Evolutionary conservation across 495 filamentous ascomycete genomes (phyloP).

Genomic region (Xylaria cubensis): DNA sequence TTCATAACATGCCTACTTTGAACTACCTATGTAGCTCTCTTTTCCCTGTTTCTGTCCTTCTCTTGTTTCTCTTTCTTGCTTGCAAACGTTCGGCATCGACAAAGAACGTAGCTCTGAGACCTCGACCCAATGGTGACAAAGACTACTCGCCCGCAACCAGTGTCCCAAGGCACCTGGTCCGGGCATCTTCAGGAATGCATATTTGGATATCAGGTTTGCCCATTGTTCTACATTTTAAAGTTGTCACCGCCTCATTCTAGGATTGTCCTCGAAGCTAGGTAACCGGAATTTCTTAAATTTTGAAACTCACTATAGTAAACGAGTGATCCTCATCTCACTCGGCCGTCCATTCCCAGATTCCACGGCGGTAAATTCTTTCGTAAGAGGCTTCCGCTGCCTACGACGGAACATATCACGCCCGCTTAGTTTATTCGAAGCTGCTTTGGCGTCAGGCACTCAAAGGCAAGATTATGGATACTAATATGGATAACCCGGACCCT

Average conservation of each 20-base stretch:
- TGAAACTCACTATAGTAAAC: neutral
- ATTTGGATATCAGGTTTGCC: neutral
- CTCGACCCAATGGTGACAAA: conserved; percentile 5
- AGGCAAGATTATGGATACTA: neutral
- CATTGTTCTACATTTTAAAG: conserved; percentile 9
- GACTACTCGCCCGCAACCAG: conserved; percentile 21
- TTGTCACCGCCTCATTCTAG: neutral
- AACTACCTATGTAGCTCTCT: neutral
- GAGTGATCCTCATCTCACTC: neutral
- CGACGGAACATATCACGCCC: neutral
- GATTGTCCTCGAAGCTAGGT: neutral
- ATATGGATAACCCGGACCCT: neutral
- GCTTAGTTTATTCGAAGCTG: neutral
- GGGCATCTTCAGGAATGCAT: conserved; percentile 10
- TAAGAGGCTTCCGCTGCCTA: neutral
- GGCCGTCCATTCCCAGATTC: neutral
- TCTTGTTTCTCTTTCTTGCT: neutral
- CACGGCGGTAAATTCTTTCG: too few species aligned
- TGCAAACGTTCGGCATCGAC: conserved; percentile 17
- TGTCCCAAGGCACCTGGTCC: neutral
- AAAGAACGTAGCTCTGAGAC: conserved; percentile 14
- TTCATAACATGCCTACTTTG: neutral
- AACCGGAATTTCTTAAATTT: neutral
- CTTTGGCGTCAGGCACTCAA: neutral
- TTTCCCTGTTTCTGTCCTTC: neutral